phyloP scores from a whole-genome alignment of 2,329 filamentous ascomycete genomes.

The Fonsecaea nubica region DNA sequence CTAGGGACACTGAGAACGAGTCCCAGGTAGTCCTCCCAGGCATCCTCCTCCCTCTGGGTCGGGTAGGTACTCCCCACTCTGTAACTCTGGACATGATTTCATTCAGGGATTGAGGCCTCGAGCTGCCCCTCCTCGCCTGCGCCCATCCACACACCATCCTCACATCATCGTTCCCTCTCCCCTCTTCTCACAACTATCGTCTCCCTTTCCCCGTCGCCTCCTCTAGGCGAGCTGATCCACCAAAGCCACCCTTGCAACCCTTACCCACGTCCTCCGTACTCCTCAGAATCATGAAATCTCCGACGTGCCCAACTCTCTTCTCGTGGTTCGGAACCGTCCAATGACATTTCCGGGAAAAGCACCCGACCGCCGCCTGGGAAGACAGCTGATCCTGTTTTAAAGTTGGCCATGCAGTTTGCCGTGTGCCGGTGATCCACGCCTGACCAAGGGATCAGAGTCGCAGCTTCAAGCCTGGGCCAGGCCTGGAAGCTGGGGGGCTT shows the following conservation, averaged over 20 bases:
- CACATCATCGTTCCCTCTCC: not conserved
- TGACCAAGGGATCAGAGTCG: not conserved
- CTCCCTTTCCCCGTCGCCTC: not conserved
- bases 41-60: not conserved
- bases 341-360: not conserved
- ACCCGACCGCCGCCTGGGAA: not conserved
- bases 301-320: not conserved
- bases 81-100: not conserved
- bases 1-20: too few relatives aligned
- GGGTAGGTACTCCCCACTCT: too few relatives aligned
- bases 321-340: not conserved
- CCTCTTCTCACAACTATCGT: not conserved
- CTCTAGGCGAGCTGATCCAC: not conserved
- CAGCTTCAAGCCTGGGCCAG: not conserved
- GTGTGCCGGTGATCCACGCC: conserved; percentile 5
- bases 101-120: not conserved
- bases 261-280: not conserved
- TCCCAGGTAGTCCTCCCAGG: not conserved
- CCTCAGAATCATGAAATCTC: not conserved
- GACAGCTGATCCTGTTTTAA: conserved; percentile 4
- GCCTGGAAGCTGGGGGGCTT: not conserved
- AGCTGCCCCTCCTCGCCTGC: not conserved
- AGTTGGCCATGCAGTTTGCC: conserved; percentile 7
- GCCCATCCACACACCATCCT: not conserved
- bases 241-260: not conserved